Base-by-base conservation (phyloP, 257 asterid species). In the Buddleja alternifolia region DNA sequence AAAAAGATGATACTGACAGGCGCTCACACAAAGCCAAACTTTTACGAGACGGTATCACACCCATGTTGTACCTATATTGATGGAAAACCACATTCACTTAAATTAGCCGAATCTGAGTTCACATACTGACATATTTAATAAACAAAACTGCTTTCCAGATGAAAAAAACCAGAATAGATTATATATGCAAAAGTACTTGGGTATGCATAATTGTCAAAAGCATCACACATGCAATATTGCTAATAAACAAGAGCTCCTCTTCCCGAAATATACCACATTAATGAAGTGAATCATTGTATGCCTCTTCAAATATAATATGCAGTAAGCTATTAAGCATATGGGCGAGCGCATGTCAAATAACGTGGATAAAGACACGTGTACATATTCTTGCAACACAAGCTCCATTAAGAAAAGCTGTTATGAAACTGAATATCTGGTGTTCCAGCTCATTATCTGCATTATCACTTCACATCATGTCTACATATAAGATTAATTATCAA, bases 11-110 rank as follows among this genome's bases (percentile, higher is more conserved):
- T 52, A 94, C 97, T 0, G 97, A 83, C 79, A 89, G 76, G 24
- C 80, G 80, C 45, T 93, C 96, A 21, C 99, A 93, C 87, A 88
- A 72, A 23, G 90, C 86, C 73, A 93, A 80, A 77, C 99, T 93
- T 81, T 83, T 85, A 70, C 96, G 87, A 29, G 94, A 86, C 60
- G 96, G 83, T 72, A 90, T 90, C 39, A 93, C 88, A 8, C 99
- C 97, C 88, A 93, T 90, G 77, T 82, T 91, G 85, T 91, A 94
- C 90, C 99, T 94, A 80, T 66, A 83, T 52, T 29, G 50, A 64
- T 12, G 47, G 66, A 56, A 59, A 25, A 45, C 19, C 50, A 60
- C n/a, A 77, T 57, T 42, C 42, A 21, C 25, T 16, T 3, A 10
- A 63, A 36, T 20, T 45, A 50, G 34, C 5, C 39, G 44, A 40